Percentiles rank a stretch among this genome's conserved stretches.
Conservation (phyloP, 768 basidiomycete genomes). For the Rhodocollybia butyracea region DNA sequence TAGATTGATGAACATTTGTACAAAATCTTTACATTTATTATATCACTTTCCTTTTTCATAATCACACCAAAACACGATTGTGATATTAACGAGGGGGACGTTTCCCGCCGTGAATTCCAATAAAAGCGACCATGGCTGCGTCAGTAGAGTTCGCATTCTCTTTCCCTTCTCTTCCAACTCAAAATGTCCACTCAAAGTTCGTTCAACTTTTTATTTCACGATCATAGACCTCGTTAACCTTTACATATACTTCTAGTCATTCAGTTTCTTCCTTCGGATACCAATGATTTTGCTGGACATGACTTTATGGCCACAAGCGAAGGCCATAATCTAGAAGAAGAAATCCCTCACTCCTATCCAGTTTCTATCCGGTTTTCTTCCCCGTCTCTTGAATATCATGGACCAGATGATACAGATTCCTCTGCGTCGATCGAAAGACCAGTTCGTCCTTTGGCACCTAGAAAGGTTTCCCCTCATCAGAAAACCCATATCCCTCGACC, state of each 20-base stretch:
- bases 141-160: background rate
- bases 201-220: background rate
- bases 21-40: background rate
- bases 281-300: background rate
- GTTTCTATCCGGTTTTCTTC: conserved; percentile 1
- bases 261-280: background rate
- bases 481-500: conserved; percentile 68
- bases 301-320: background rate
- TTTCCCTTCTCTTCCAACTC: background rate
- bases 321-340: background rate
- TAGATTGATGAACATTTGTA: too few species aligned
- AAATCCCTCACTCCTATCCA: background rate
- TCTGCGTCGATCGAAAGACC: background rate
- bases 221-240: background rate
- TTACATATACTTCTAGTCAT: background rate
- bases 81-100: background rate
- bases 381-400: conserved; percentile 5
- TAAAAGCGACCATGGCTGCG: conserved; percentile 2
- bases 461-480: conserved; percentile 20
- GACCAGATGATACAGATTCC: background rate
- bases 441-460: conserved; percentile 1
- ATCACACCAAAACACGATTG: background rate
- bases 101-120: too few species aligned
- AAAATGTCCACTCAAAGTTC: conserved; percentile 1
- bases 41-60: background rate